Evolutionary conservation across 164 flowering plant species (phyloP), one percentile per base, ranked within the genome.

Genomic region (Echeveria elegans): DNA sequence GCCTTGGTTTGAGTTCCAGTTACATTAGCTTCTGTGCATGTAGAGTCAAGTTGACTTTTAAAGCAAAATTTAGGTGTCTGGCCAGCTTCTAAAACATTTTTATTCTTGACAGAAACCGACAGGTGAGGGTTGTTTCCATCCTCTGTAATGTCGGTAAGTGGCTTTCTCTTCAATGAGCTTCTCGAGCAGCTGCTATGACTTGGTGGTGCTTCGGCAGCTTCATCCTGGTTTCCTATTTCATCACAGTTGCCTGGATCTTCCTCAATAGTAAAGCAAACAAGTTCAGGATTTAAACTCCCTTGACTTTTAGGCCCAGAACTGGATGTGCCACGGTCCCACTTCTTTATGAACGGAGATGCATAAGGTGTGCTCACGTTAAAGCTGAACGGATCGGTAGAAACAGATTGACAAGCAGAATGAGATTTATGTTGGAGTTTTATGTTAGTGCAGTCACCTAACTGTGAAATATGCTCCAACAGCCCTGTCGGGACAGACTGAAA

Each of bases 331-430:
- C 79, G 78, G 41, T 80, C 81, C 79, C 83, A 81, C 2, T 79
- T 43, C 78, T 79, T 92, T 58, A 82, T 80, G 66, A 76, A 70
- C 23, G 96, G 89, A 76, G 96, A n/a, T n/a, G n/a, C n/a, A n/a
- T n/a, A n/a, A n/a, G n/a, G 79, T 24, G 73, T 84, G 60, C 67
- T 74, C 30, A n/a, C 63, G 58, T 75, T 67, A 72, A 73, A 73
- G 37, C 75, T 70, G n/a, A n/a, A n/a, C n/a, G n/a, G n/a, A n/a
- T n/a, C n/a, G 75, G 70, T 75, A 70, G 80, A 68, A 69, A 70
- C 65, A 56, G 83, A 68, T 48, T 67, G 65, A 72, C 64, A 70
- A 71, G 77, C 82, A 72, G 87, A 81, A 74, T 70, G 37, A 19
- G 80, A 77, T 65, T 69, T 78, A 32, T 68, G 74, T 48, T 71